phyloP scores from a whole-genome alignment of 441 rosid genomes.

The Aleurites moluccanus region DNA sequence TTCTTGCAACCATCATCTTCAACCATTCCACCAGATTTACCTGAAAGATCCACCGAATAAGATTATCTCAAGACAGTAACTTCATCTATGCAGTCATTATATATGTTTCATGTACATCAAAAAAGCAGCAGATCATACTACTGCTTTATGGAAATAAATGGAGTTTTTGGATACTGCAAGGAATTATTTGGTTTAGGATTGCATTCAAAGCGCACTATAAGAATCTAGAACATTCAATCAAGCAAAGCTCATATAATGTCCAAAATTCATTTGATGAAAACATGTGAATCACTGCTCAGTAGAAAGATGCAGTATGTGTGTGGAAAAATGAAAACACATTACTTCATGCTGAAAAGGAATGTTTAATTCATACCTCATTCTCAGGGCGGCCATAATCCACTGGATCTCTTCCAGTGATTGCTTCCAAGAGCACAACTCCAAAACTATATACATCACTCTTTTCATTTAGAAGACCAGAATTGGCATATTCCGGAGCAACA shows the following conservation, averaged over 20 bases:
- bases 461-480: constrained; percentile 84
- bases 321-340: constrained; percentile 4
- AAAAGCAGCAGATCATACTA: constrained; percentile 14
- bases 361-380: constrained; percentile 58
- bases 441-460: constrained; percentile 91
- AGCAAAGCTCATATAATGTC: constrained; percentile 5
- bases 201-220: background rate
- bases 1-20: constrained; percentile 86
- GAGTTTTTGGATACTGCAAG: background rate
- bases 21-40: constrained; percentile 96
- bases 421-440: constrained; percentile 85
- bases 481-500: constrained; percentile 96
- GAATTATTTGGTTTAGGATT: background rate
- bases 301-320: background rate
- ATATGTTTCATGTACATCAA: background rate
- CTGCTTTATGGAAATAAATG: constrained; percentile 8
- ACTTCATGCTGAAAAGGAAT: constrained; percentile 9
- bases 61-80: constrained; percentile 9
- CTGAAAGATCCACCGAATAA: constrained; percentile 37
- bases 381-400: constrained; percentile 84
- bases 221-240: background rate
- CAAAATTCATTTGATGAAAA: background rate
- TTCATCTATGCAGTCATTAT: background rate
- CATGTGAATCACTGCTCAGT: constrained; percentile 8
- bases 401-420: constrained; percentile 95